phyloP scores from a whole-genome alignment of 495 filamentous ascomycete genomes.

The Extremus antarcticus region DNA sequence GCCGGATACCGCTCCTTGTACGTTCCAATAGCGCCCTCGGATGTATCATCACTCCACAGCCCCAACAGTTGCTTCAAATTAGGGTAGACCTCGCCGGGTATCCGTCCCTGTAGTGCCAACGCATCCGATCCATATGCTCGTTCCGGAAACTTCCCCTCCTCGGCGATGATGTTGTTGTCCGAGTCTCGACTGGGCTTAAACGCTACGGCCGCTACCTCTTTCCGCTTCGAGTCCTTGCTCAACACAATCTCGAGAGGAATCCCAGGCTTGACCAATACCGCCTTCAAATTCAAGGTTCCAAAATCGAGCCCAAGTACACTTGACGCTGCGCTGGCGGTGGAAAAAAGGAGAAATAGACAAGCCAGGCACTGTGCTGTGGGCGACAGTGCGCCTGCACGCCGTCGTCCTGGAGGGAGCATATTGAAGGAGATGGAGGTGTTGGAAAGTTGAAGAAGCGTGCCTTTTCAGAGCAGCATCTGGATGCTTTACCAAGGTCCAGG shows the following conservation, averaged over 20 bases:
- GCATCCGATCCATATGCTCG: conserved; percentile 87
- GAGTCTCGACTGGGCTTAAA: conserved; percentile 64
- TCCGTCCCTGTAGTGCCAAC: conserved; percentile 71
- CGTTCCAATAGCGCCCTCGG: conserved; percentile 39
- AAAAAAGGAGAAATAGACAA: conserved; percentile 45
- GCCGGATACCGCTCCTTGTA: conserved; percentile 67
- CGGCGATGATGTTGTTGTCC: conserved; percentile 37
- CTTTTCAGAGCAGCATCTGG: too few species aligned
- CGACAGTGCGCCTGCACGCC: conserved; percentile 6
- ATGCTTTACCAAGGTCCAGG: too few species aligned
- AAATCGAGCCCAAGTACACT: conserved; percentile 86
- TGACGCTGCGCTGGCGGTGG: conserved; percentile 42
- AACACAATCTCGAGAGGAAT: conserved; percentile 97
- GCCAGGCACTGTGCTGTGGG: conserved; percentile 21
- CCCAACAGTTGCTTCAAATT: conserved; percentile 86
- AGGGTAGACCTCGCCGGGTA: conserved; percentile 84
- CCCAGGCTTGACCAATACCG: conserved; percentile 89
- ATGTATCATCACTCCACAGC: conserved; percentile 45
- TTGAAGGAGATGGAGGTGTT: background rate
- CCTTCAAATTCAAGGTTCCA: conserved; percentile 95
- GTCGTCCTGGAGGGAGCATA: conserved; percentile 20
- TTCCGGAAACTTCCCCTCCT: conserved; percentile 63
- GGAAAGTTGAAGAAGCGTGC: too few species aligned
- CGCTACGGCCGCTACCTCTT: conserved; percentile 81
- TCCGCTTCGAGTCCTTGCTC: conserved; percentile 96